These are phyloP conservation scores for Neurospora sp. DNA, from an alignment of 495 filamentous ascomycete genomes.

Conservation along the genomic window DNA sequence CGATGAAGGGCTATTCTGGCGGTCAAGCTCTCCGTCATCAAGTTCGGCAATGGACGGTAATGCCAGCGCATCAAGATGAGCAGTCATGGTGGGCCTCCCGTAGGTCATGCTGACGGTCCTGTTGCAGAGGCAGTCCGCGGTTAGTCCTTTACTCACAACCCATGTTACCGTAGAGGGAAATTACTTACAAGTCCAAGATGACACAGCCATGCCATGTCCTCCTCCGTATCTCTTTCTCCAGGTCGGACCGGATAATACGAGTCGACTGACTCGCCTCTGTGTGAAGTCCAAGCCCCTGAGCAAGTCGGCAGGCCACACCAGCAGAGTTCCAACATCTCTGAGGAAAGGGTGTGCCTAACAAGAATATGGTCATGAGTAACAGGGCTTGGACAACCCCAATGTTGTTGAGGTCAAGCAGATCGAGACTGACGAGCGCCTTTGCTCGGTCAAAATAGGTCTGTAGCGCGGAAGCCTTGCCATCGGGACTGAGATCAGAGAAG, in stretches of 20 bases:
- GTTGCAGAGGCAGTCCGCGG: neutral
- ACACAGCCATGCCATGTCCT: slow-evolving; percentile 42
- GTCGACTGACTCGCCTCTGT: slow-evolving; percentile 21
- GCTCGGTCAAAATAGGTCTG: slow-evolving; percentile 36
- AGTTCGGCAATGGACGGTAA: slow-evolving; percentile 17
- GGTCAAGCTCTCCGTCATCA: slow-evolving; percentile 5
- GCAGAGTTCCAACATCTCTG: slow-evolving; percentile 38
- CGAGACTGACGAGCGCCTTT: slow-evolving; percentile 35
- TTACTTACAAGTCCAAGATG: slow-evolving; percentile 35
- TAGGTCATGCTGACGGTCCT: slow-evolving; percentile 42
- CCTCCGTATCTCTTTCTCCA: slow-evolving; percentile 33
- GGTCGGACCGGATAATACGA: slow-evolving; percentile 12
- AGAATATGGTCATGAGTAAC: slow-evolving; percentile 31
- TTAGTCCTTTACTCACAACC: neutral
- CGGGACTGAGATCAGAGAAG: slow-evolving; percentile 29
- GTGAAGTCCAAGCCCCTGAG: slow-evolving; percentile 38
- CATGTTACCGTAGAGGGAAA: neutral
- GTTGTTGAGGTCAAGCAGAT: slow-evolving; percentile 33
- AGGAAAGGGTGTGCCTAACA: slow-evolving; percentile 38
- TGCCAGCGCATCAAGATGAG: slow-evolving; percentile 24
- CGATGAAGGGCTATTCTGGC: neutral
- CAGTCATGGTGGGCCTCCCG: slow-evolving; percentile 37
- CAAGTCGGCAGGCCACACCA: slow-evolving; percentile 37
- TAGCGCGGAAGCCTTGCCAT: slow-evolving; percentile 26
- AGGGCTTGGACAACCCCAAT: slow-evolving; percentile 38